Conservation (phyloP, 2,329 filamentous ascomycete species). For the Byssothecium circinans region DNA sequence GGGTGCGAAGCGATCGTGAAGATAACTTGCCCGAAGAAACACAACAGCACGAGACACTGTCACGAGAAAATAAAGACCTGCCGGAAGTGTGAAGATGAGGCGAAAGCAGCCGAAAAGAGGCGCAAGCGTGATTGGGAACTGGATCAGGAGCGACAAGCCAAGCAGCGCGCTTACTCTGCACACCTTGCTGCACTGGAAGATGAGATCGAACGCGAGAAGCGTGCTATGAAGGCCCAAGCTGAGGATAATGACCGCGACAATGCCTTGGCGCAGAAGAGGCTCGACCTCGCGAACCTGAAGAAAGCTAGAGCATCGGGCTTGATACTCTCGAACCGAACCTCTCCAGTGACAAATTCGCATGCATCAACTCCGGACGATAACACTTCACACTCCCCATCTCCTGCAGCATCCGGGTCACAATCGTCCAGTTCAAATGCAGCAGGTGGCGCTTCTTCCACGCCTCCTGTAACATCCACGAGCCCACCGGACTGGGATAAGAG, state of each 20-base stretch:
- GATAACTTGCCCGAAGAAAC: conserved; percentile 55
- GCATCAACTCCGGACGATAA: neutral
- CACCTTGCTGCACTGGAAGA: conserved; percentile 56
- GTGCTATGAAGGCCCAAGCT: conserved; percentile 45
- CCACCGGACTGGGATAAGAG: conserved; percentile 20
- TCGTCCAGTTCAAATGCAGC: neutral
- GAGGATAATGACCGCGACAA: conserved; percentile 52
- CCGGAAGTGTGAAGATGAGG: conserved; percentile 55
- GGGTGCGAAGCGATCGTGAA: conserved; percentile 49
- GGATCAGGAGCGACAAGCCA: conserved; percentile 51
- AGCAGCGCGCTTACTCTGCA: conserved; percentile 49
- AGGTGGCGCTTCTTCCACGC: neutral
- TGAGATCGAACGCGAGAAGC: conserved; percentile 55
- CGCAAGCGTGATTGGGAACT: conserved; percentile 53
- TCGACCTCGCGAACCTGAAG: conserved; percentile 51
- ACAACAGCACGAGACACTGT: conserved; percentile 55
- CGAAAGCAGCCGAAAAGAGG: conserved; percentile 48
- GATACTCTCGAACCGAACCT: neutral
- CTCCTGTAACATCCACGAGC: neutral
- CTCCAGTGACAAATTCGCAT: conserved; percentile 1
- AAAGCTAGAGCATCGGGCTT: conserved; percentile 8
- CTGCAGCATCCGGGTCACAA: neutral
- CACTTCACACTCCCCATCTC: neutral
- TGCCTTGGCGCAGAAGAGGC: conserved; percentile 50
- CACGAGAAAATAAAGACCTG: conserved; percentile 48